Base-by-base conservation (phyloP, 1,284 basidiomycete genomes). In the Exobasidium cylindrosporum region DNA sequence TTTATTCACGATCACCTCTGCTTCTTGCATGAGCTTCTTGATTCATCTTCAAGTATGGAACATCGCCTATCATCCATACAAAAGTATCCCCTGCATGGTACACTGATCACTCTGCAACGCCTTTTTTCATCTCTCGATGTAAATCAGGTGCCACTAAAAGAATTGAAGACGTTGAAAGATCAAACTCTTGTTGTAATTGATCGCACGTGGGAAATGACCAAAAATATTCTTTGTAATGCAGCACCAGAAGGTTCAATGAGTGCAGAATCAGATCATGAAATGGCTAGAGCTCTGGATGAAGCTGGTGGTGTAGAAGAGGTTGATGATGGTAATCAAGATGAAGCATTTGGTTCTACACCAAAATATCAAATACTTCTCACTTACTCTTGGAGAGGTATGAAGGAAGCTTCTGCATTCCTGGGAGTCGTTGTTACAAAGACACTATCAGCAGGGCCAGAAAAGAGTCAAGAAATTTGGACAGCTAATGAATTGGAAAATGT, bases 341-440 rank as follows among this genome's bases (percentile, higher is more conserved):
- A 77, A 62, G 59, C 62, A 1, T 64, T 61, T 1, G 72, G 63
- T 4, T 66, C 72, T 1, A 68, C 66, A 2, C 74, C 77, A 21
- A 74, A 73, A 59, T 73, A 77, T 52, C 79, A 81, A 58, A 71
- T 79, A 28, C 76, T 81, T 54, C 60, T 81, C 4, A 76, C 73
- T 5, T 81, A 79, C 46, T 75, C 73, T 13, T 81, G 80, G 80
- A 63, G 80, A 30, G 77, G 78, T 32, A 77, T 81, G 68, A 80
- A 80, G 62, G 80, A 81, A 58, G 76, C 77, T 7, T 71, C 78
- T 21, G 76, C 75, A 11, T 66, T 81, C n/a, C 67, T 79, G 23
- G 75, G 77, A 17, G 66, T 66, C 1, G 63, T 79, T 3, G 65
- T 79, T 3, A 0, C 55, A 69, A 1, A 66, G 72, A 0, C 74